Conservation (phyloP, 805 yeast genomes). For the Dipodascus geniculatus region DNA sequence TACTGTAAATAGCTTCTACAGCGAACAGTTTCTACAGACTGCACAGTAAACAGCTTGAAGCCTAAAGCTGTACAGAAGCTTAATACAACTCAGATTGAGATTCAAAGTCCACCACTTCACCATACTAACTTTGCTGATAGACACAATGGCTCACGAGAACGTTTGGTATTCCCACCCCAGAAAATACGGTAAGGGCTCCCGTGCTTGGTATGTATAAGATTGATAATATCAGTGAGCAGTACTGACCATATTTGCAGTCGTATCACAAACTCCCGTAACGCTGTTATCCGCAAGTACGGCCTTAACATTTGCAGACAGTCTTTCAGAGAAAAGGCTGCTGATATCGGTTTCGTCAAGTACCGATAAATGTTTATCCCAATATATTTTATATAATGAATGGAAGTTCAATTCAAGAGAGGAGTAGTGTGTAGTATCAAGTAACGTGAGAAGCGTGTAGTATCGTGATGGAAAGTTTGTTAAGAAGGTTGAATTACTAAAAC, state of each 20-base stretch:
- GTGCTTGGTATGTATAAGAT: constrained; percentile 54
- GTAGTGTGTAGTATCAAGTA: too few species aligned
- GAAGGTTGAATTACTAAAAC: too few species aligned
- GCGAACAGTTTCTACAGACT: too few species aligned
- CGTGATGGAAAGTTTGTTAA: too few species aligned
- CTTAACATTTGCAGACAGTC: constrained; percentile 99
- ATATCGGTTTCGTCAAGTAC: constrained; percentile 98
- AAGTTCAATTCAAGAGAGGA: too few species aligned
- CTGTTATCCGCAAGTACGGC: constrained; percentile 99
- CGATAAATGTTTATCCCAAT: constrained; percentile 61
- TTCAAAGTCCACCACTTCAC: constrained; percentile 41
- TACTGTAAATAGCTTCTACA: too few species aligned
- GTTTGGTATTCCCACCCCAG: constrained; percentile 99
- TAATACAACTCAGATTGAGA: too few species aligned
- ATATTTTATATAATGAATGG: too few species aligned
- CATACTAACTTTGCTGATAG: constrained; percentile 11
- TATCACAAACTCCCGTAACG: constrained; percentile 96
- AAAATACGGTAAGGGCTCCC: constrained; percentile 99
- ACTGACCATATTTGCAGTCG: too few species aligned
- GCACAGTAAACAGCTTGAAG: too few species aligned
- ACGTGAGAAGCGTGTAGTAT: too few species aligned
- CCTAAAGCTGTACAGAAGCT: too few species aligned
- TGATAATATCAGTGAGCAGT: background rate
- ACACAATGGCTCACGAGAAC: constrained; percentile 99
- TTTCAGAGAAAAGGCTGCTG: constrained; percentile 99